Base-by-base conservation (phyloP, 2,329 filamentous ascomycete genomes). In the Fusarium anthophilum region DNA sequence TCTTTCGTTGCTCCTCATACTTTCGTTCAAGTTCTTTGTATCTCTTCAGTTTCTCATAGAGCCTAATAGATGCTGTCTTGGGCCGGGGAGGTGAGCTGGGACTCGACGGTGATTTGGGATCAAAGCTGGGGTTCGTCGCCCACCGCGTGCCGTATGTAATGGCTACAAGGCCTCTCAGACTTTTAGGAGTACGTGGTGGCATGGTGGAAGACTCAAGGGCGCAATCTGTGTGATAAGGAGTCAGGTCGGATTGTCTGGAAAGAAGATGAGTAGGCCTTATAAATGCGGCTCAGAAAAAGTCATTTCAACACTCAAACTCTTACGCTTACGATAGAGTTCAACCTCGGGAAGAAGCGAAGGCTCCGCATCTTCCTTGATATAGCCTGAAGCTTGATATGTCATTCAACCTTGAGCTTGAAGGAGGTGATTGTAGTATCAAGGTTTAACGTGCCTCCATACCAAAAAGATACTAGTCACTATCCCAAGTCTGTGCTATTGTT, bases 71-170 rank as follows among this genome's bases (percentile, higher is more conserved):
- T 26, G n/a, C 10, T 1, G 43, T 44, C 17, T 8, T 26, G 7
- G n/a, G 43, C n/a, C 43, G 2, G n/a, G n/a, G 6, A 13, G n/a
- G 18, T 26, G 43, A 44, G n/a, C 17, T 8, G n/a, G 4, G 17
- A 41, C n/a, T 26, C 1, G 43, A 45, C 0, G n/a, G 5, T 26
- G n/a, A 18, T 12, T 45, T 45, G 11, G 43, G 24, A 3, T 26
- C 3, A 13, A 18, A 45, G 17, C 17, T 26, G 7, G 7, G 13
- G 24, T 13, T 45, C 6, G 10, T 20, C 24, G 3, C 18, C 44
- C 44, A 28, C 6, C 18, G 18, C 8, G 12, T 26, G 8, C 4
- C 5, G 0, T 6, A 26, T 6, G 4, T 3, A 7, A 8, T 2
- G 4, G 24, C 8, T 47, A 6, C 18, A 20, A 20, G 12, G 8